These are phyloP conservation scores for Lavandula angustifolia DNA, from an alignment of 257 asterid genomes.

Conservation along the genomic window DNA sequence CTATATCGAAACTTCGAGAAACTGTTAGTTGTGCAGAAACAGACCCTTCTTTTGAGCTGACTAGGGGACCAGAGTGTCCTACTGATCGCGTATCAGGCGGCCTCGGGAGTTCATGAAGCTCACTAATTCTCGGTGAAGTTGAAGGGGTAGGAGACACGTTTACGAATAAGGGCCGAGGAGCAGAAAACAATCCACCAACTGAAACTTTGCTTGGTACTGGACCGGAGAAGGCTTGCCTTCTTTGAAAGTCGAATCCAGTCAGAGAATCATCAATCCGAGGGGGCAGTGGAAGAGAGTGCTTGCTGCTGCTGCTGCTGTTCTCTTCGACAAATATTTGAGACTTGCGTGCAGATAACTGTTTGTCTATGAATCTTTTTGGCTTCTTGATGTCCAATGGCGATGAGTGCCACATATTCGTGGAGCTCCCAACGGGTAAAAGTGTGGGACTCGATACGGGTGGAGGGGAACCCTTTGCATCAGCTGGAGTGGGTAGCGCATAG, in stretches of 20 bases:
- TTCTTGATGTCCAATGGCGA: constrained; percentile 72
- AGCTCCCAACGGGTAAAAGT: constrained; percentile 38
- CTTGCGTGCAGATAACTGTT: constrained; percentile 48
- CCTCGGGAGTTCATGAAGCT: constrained; percentile 97
- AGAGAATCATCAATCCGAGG: constrained; percentile 53
- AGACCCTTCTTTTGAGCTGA: constrained; percentile 56
- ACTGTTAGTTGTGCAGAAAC: constrained; percentile 49
- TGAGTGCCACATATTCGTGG: constrained; percentile 76
- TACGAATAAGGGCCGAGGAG: constrained; percentile 48
- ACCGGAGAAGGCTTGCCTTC: constrained; percentile 81
- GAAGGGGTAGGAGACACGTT: constrained; percentile 57
- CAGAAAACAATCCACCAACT: constrained; percentile 46
- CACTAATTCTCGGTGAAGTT: constrained; percentile 81
- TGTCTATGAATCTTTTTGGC: constrained; percentile 48
- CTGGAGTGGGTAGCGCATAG: constrained; percentile 87
- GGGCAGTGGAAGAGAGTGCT: constrained; percentile 72
- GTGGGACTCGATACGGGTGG: constrained; percentile 38
- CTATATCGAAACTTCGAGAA: constrained; percentile 82
- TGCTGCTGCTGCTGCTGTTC: constrained; percentile 44
- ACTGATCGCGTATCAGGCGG: constrained; percentile 78
- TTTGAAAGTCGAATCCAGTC: constrained; percentile 47
- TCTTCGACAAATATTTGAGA: constrained; percentile 48
- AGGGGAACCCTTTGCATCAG: constrained; percentile 70
- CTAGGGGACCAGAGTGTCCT: constrained; percentile 88
- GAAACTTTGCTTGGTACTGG: constrained; percentile 78